These are phyloP conservation scores for Penicillium silybi DNA, from an alignment of 495 filamentous ascomycete species.

Conservation along the genomic window DNA sequence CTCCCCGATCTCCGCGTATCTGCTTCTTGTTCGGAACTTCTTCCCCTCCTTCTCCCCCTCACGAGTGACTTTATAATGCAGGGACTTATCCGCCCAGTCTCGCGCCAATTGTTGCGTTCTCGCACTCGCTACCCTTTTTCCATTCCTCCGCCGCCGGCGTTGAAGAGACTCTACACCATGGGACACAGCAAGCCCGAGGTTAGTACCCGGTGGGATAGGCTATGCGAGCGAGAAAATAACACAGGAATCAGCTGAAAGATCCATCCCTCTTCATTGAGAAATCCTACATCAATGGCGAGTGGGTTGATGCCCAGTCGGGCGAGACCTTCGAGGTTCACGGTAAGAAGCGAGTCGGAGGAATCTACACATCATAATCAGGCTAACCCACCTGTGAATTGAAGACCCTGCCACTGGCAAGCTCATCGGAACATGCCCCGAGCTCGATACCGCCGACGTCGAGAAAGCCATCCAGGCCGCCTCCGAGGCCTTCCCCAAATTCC, in stretches of 20 bases:
- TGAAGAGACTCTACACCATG: conserved; percentile 42
- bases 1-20: conserved; percentile 2
- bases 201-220: neutral
- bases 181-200: conserved; percentile 42
- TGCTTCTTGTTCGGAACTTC: neutral
- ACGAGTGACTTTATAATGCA: conserved; percentile 31
- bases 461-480: conserved; percentile 73
- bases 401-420: conserved; percentile 77
- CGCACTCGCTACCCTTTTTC: conserved; percentile 37
- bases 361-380: neutral
- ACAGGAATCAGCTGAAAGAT: conserved; percentile 63
- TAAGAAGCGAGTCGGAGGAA: conserved; percentile 21
- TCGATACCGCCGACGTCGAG: conserved; percentile 68
- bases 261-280: conserved; percentile 76
- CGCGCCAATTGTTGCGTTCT: conserved; percentile 37
- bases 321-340: conserved; percentile 78
- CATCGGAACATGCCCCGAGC: conserved; percentile 82
- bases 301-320: conserved; percentile 68
- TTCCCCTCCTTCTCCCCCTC: neutral
- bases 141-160: conserved; percentile 30
- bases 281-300: conserved; percentile 82
- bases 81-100: conserved; percentile 34
- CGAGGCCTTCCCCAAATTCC: conserved; percentile 72
- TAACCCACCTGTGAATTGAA: conserved; percentile 21
- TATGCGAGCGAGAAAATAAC: neutral